Evolutionary conservation across 1,284 basidiomycete species (phyloP).

Genomic region (Ustilago tritici): DNA sequence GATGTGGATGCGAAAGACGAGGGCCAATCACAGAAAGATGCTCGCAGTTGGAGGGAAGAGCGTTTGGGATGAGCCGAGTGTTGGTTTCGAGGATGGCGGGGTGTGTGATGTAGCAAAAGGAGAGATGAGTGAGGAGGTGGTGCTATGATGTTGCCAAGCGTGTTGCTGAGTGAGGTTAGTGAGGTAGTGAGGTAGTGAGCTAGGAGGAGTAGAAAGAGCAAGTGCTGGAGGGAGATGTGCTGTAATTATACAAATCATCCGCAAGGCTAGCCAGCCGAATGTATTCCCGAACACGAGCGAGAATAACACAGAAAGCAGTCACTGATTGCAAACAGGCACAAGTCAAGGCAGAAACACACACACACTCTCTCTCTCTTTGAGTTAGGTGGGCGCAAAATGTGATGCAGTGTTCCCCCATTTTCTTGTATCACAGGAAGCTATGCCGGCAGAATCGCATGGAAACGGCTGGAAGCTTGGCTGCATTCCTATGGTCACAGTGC

Average conservation of each 20-base stretch:
- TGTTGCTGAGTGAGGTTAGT: not conserved
- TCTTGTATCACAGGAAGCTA: not conserved
- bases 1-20: not conserved
- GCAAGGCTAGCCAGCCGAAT: constrained; percentile 1
- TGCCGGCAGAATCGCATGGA: not conserved
- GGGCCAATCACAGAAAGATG: not conserved
- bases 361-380: not conserved
- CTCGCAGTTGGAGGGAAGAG: not conserved
- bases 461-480: not conserved
- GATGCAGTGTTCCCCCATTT: no score
- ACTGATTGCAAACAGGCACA: no score
- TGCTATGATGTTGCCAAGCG: constrained; percentile 5
- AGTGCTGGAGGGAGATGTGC: not conserved
- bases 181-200: not conserved
- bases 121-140: constrained; percentile 17
- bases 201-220: not conserved
- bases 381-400: no score
- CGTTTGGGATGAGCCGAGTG: constrained; percentile 1
- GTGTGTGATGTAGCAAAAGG: not conserved
- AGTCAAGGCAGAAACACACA: not conserved
- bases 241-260: constrained; percentile 9
- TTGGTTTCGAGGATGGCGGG: no score
- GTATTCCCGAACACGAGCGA: not conserved
- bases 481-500: not conserved
- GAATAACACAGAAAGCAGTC: not conserved